phyloP scores from a whole-genome alignment of 1,284 basidiomycete species.

The Nidula niveotomentosa region DNA sequence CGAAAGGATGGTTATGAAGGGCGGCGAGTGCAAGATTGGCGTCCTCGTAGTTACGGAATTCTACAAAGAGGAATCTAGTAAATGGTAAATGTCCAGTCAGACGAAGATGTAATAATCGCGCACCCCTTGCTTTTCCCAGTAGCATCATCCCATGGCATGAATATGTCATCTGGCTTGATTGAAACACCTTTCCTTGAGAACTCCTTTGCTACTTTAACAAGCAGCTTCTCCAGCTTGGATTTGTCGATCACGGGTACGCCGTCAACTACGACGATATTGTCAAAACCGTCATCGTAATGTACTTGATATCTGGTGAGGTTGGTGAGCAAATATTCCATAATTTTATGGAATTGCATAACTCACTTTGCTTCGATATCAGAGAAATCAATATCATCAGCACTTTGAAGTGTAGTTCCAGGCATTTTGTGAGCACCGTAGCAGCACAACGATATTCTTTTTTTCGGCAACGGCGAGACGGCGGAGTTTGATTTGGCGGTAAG shows the following conservation, averaged over 20 bases:
- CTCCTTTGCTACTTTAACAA: slow-evolving; percentile 80
- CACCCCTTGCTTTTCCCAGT: slow-evolving; percentile 88
- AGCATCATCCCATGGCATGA: slow-evolving; percentile 82
- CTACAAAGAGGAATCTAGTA: slow-evolving; percentile 85
- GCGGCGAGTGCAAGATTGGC: slow-evolving; percentile 80
- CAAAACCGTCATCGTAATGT: slow-evolving; percentile 79
- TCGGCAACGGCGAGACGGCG: too few species aligned
- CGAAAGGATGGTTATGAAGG: slow-evolving; percentile 89
- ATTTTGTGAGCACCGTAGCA: slow-evolving; percentile 30
- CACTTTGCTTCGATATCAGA: slow-evolving; percentile 94
- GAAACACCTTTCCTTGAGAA: slow-evolving; percentile 80
- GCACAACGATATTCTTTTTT: too few species aligned
- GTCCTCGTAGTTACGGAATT: slow-evolving; percentile 81
- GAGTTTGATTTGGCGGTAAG: too few species aligned
- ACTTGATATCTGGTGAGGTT: slow-evolving; percentile 86
- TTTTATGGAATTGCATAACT: slow-evolving; percentile 18
- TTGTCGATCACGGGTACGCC: slow-evolving; percentile 87
- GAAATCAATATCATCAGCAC: slow-evolving; percentile 84
- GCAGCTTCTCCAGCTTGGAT: slow-evolving; percentile 74
- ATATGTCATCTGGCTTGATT: slow-evolving; percentile 76
- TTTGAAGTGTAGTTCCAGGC: slow-evolving; percentile 29
- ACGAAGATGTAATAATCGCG: slow-evolving; percentile 18
- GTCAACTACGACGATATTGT: slow-evolving; percentile 87
- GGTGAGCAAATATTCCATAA: too few species aligned
- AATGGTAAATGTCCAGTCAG: slow-evolving; percentile 2